Conservation (phyloP, 257 asterid genomes). For the Ocimum tenuiflorum region DNA sequence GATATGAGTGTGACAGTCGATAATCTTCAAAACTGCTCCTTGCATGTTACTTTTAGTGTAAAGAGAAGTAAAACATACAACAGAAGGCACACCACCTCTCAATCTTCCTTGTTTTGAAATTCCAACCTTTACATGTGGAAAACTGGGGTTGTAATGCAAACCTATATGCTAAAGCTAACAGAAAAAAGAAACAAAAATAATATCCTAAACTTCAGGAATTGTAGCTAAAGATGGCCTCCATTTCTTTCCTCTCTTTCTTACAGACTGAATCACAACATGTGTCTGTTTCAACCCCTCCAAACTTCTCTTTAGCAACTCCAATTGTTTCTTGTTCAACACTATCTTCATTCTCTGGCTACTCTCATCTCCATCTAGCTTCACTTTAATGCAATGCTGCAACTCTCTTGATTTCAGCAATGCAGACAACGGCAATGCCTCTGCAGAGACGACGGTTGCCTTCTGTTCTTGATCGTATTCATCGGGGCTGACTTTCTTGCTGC, state of each 20-base stretch:
- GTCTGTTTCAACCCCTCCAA: constrained; percentile 27
- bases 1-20: too few relatives aligned
- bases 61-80: background rate
- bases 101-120: background rate
- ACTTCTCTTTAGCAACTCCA: constrained; percentile 35
- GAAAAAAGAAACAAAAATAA: background rate
- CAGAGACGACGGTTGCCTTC: background rate
- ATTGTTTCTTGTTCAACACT: constrained; percentile 44
- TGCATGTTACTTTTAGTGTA: background rate
- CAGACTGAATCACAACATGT: constrained; percentile 17
- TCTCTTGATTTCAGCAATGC: constrained; percentile 23
- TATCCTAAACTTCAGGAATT: constrained; percentile 34
- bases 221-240: constrained; percentile 55
- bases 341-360: constrained; percentile 40
- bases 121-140: constrained; percentile 3
- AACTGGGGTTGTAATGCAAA: constrained; percentile 19
- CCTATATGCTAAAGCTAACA: background rate
- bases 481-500: background rate
- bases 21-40: background rate
- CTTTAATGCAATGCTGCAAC: constrained; percentile 9
- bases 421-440: constrained; percentile 6
- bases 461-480: constrained; percentile 15
- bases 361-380: constrained; percentile 2
- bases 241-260: constrained; percentile 15
- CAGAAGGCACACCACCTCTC: constrained; percentile 9